These are phyloP conservation scores for Kentomonas sorsogonicus DNA, from an alignment of 208 protist genomes.

Conservation along the genomic window DNA sequence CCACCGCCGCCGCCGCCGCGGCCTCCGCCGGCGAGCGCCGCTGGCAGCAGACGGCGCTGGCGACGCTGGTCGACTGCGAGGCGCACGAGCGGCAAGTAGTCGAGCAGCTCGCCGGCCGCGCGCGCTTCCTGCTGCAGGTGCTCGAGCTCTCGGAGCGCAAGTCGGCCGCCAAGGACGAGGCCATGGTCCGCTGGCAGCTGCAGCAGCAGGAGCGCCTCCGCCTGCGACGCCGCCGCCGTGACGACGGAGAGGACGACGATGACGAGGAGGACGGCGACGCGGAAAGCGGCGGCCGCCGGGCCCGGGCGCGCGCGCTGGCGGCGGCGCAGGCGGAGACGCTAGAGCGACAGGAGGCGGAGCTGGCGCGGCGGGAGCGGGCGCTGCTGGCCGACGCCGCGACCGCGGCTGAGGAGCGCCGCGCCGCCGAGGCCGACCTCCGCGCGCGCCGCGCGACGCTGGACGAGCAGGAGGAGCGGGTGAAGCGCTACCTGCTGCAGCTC, in stretches of 20 bases:
- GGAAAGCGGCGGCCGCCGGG: conserved; percentile 11
- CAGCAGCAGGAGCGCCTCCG: no score
- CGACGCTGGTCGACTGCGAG: background rate
- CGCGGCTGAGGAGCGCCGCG: conserved; percentile 29
- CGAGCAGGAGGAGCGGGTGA: conserved; percentile 27
- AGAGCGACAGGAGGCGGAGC: conserved; percentile 29
- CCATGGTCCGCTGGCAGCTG: no score
- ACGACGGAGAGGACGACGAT: background rate
- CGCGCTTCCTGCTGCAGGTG: no score
- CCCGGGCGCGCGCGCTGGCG: conserved; percentile 15
- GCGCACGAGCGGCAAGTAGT: no score
- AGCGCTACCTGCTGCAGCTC: conserved; percentile 30
- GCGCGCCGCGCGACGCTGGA: conserved; percentile 13
- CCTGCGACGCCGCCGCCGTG: background rate
- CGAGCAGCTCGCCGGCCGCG: no score
- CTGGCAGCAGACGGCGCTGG: no score
- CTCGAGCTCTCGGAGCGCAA: no score
- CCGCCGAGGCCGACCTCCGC: conserved; percentile 18
- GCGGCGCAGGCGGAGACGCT: no score
- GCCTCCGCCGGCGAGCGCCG: no score
- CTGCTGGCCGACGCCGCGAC: conserved; percentile 30
- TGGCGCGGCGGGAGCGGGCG: conserved; percentile 22
- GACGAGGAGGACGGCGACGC: conserved; percentile 3
- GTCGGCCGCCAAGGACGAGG: no score
- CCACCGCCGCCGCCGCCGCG: conserved; percentile 10